Percentiles rank a stretch among this genome's conserved stretches.
phyloP scores from a whole-genome alignment of 192 early-diverging fungal genomes.

The Linnemannia schmuckeri region DNA sequence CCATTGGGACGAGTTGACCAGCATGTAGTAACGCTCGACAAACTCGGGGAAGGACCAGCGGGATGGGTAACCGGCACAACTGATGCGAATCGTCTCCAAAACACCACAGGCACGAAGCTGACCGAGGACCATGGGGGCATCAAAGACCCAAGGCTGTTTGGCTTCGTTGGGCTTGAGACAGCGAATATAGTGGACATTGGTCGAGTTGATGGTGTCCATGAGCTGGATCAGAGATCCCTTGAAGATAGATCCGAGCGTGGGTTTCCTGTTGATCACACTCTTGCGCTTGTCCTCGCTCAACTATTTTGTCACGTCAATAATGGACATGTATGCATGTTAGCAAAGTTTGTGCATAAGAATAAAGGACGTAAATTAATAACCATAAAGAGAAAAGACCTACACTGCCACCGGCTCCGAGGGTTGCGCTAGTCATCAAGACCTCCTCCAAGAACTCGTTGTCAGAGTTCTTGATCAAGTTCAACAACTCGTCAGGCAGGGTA shows the following conservation, averaged over 20 bases:
- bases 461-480: slow-evolving; percentile 82
- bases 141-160: slow-evolving; percentile 93
- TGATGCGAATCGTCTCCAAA: slow-evolving; percentile 98
- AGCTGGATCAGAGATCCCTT: slow-evolving; percentile 91
- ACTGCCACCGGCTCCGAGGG: slow-evolving; percentile 57
- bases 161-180: slow-evolving; percentile 99
- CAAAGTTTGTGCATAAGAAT: background rate
- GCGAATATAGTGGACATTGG: slow-evolving; percentile 97
- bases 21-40: slow-evolving; percentile 84
- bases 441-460: slow-evolving; percentile 87
- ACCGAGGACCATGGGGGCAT: slow-evolving; percentile 92
- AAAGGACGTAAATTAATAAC: background rate
- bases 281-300: slow-evolving; percentile 61
- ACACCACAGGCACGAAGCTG: slow-evolving; percentile 99
- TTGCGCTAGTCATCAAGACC: slow-evolving; percentile 74
- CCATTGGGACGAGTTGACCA: slow-evolving; percentile 68
- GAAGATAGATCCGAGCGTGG: slow-evolving; percentile 97
- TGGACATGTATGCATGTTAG: background rate
- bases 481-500: slow-evolving; percentile 93
- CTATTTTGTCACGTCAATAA: background rate
- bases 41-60: slow-evolving; percentile 92
- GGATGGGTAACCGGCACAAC: slow-evolving; percentile 97
- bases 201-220: slow-evolving; percentile 95
- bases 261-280: slow-evolving; percentile 77
- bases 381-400: slow-evolving; percentile 27